Evolutionary conservation across 2,329 filamentous ascomycete species (phyloP).

Genomic region (Tetracladium maxilliforme): DNA sequence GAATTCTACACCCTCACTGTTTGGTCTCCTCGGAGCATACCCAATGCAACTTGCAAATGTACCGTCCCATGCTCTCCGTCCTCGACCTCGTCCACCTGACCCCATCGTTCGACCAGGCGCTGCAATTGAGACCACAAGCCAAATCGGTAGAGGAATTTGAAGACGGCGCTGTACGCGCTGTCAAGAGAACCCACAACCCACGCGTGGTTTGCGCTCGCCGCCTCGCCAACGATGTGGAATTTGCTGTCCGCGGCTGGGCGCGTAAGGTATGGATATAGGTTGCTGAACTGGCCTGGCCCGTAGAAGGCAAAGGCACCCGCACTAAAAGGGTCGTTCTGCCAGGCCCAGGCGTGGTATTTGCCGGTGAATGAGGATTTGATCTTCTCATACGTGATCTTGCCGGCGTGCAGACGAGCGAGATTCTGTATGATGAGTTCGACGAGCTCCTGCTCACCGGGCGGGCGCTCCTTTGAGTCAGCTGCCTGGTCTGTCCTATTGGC

Average conservation of each 20-base stretch:
- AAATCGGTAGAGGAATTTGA: slow-evolving; percentile 3
- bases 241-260: slow-evolving; percentile 11
- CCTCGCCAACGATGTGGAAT: slow-evolving; percentile 21
- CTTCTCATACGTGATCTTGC: too few relatives aligned
- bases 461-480: too few relatives aligned
- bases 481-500: slow-evolving; percentile 2
- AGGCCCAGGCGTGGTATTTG: slow-evolving; percentile 19
- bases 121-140: slow-evolving; percentile 1
- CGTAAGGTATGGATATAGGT: slow-evolving; percentile 16
- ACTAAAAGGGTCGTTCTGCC: slow-evolving; percentile 17
- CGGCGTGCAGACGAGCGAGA: too few relatives aligned
- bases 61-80: slow-evolving; percentile 1
- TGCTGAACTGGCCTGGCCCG: slow-evolving; percentile 21
- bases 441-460: too few relatives aligned
- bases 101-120: slow-evolving; percentile 1
- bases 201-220: slow-evolving; percentile 18
- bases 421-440: too few relatives aligned
- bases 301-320: slow-evolving; percentile 24
- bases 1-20: too few relatives aligned
- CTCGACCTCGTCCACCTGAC: slow-evolving; percentile 1
- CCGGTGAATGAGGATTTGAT: too few relatives aligned
- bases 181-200: slow-evolving; percentile 23
- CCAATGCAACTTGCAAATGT: too few relatives aligned
- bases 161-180: slow-evolving; percentile 12
- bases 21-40: too few relatives aligned